Evolutionary conservation across 139 green algal genomes (phyloP), one percentile per base, ranked within the genome.

Genomic region (Coccomyxa sp.): DNA sequence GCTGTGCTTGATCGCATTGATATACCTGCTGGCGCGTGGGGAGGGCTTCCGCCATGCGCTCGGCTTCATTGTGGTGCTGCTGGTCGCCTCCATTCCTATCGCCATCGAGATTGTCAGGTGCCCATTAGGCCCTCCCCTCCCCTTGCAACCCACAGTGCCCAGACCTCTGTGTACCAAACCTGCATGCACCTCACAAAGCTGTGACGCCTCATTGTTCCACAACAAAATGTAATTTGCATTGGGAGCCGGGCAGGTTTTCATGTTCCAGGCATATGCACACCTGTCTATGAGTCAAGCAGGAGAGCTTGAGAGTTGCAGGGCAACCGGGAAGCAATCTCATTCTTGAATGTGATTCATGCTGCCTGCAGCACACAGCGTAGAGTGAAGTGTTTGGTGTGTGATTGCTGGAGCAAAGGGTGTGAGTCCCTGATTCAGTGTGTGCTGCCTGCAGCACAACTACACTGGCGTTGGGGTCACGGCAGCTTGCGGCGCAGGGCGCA

Each of bases 21-120:
- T 77, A 25, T 77, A 51, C 27, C 71, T 77, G 85, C 88, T 92
- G 90, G 91, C 75, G 85, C 77, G 23, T 59, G 76, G 76, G 15
- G 31, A 58, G 32, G 4, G 23, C 23, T 58, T 58, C 58, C 95
- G 92, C 88, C 91, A 93, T 68, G 95, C 92, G 1, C 88, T 97
- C 60, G 92, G 87, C 79, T 97, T 96, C 88, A 91, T 97, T 81
- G 89, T 98, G n/a, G 94, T 97, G 18, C 91, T 98, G 80, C 89
- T 98, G 57, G 94, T 98, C 32, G 95, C 92, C n/a, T 93, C 92
- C 81, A 97, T 98, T 79, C 95, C 95, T 71, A 97, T 98, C 82
- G 95, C 95, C 88, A 98, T 98, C 92, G 92, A 93, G 58, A 97
- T 92, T 28, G 95, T 98, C 71, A 77, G 71, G 71, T 38, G 3